Base-by-base conservation (phyloP, 176 grass and related monocot genomes). In the Oryza rufipogon region DNA sequence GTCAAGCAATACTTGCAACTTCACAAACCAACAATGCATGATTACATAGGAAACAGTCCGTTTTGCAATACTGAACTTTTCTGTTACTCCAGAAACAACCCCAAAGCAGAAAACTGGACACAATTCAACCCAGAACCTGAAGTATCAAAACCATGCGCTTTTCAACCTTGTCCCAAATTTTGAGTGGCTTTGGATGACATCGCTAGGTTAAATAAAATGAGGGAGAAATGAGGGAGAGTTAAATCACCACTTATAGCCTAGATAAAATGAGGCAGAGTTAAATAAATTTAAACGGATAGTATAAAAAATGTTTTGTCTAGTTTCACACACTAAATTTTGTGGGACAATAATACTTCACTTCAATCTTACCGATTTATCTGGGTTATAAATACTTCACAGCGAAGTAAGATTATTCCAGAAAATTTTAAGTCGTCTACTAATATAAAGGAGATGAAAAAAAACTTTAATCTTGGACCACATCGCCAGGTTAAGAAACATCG, bases 1-100 rank as follows among this genome's bases (percentile, higher is more conserved):
- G 75, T 49, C 47, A 11, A 80, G 32, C 75, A 44, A 25, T 63
- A 26, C 32, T 64, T 66, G 4, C 9, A 75, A 79, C 74, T 86
- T 90, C 51, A 30, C 46, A 63, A 34, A 85, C 56, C 47, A 80
- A 79, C 46, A 75, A 76, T 71, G 48, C 45, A 83, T 54, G 73
- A 68, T 78, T 78, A 73, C 15, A 79, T 68, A 63, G n/a, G n/a
- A 23, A n/a, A 23, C 8, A 63, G 8, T 63, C 8, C 58, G 9
- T 63, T 63, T 63, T 22, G 20, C 9, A 22, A 23, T 63, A 63
- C 20, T 23, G 58, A 36, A 36, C 34, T 36, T 36, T 36, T 36
- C 34, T 36, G 34, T 36, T 36, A 36, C 0, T 36, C 4, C 34
- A 36, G 34, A 36, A 36, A 36, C 34, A 36, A 36, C 34, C 34